Percentiles rank a stretch among this genome's conserved stretches.
Conservation (phyloP, 345 rosid genomes). For the Lumnitzera littorea region DNA sequence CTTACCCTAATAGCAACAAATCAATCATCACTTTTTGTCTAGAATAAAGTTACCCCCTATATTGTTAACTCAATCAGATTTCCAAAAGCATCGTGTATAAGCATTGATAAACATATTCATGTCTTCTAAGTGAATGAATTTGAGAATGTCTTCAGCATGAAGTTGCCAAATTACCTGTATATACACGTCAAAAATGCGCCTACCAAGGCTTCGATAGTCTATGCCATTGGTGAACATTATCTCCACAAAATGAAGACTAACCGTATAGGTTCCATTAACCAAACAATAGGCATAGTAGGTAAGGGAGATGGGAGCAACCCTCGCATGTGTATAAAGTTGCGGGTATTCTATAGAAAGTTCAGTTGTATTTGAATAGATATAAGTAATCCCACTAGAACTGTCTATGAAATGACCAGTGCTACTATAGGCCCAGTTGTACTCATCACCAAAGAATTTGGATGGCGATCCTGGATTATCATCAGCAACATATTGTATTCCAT, state of each 20-base stretch:
- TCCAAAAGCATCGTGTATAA: too few relatives aligned
- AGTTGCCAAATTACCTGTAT: slow-evolving; percentile 35
- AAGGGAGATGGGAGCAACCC: slow-evolving; percentile 36
- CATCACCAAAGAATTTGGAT: slow-evolving; percentile 1
- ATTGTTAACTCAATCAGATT: too few relatives aligned
- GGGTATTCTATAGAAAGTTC: slow-evolving; percentile 12
- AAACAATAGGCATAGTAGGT: slow-evolving; percentile 43
- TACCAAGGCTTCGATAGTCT: slow-evolving; percentile 36
- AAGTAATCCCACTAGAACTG: background rate
- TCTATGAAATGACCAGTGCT: slow-evolving; percentile 48
- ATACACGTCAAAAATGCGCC: slow-evolving; percentile 55
- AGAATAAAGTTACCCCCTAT: background rate
- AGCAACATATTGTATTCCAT: background rate
- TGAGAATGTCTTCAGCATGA: too few relatives aligned
- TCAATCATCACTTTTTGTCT: background rate
- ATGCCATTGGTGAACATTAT: slow-evolving; percentile 30
- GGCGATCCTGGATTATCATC: background rate
- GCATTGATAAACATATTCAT: too few relatives aligned
- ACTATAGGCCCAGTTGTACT: slow-evolving; percentile 35
- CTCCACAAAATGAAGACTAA: slow-evolving; percentile 73
- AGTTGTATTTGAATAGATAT: slow-evolving; percentile 8
- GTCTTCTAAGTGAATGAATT: too few relatives aligned
- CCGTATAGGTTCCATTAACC: slow-evolving; percentile 29
- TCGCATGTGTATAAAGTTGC: slow-evolving; percentile 28
- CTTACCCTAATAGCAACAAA: slow-evolving; percentile 26